A percentile compares a stretch with the other conserved stretches of the same genome.
Conservation (phyloP, 441 rosid species). For the Syzygium syzygioides region DNA sequence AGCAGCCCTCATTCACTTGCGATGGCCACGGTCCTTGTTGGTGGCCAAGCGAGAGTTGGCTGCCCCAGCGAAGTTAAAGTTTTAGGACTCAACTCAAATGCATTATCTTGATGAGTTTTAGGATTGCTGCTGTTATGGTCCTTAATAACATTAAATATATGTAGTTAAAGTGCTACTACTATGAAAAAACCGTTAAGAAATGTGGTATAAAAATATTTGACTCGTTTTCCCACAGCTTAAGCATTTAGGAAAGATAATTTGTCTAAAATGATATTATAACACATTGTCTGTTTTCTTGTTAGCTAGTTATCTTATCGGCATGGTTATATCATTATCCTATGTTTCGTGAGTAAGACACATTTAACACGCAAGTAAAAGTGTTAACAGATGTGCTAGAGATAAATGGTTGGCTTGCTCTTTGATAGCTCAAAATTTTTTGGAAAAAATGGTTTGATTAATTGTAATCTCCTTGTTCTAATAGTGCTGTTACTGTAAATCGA, state of each 20-base stretch:
- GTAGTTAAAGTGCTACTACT: neutral
- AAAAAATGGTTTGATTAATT: neutral
- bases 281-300: neutral
- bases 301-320: neutral
- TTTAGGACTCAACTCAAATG: neutral
- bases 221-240: neutral
- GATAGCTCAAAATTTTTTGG: neutral
- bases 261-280: neutral
- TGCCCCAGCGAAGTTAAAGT: fast-evolving
- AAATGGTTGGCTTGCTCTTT: neutral
- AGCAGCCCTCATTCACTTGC: fast-evolving
- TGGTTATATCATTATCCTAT: neutral
- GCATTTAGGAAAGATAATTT: neutral
- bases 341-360: neutral
- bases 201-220: neutral
- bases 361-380: neutral
- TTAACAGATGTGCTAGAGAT: neutral
- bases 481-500: neutral
- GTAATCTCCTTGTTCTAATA: neutral
- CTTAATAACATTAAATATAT: neutral
- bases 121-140: neutral
- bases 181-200: neutral
- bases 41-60: neutral
- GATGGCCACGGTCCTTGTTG: neutral
- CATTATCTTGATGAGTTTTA: neutral